These are phyloP conservation scores for Yamadazyma mexicana DNA, from an alignment of 1,139 yeast genomes.

Conservation along the genomic window DNA sequence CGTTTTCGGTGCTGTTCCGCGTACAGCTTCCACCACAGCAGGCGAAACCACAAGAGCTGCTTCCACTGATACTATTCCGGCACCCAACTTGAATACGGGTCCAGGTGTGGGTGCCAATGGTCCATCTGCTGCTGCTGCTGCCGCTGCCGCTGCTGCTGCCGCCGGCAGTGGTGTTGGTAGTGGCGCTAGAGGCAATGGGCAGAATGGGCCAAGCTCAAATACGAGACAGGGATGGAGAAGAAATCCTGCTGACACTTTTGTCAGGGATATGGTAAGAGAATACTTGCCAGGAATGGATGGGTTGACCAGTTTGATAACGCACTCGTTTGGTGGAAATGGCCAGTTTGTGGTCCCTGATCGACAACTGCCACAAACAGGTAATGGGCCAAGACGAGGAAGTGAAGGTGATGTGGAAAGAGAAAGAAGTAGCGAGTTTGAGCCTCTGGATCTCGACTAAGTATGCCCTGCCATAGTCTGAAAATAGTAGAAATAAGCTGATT, in stretches of 20 bases:
- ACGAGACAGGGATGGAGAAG: no score
- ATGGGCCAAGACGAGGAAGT: constrained; percentile 1
- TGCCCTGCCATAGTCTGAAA: no score
- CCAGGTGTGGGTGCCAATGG: background rate
- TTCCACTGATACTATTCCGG: no score
- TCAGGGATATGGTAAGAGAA: constrained; percentile 9
- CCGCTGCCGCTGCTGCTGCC: no score
- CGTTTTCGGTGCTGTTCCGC: background rate
- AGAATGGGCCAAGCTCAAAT: no score
- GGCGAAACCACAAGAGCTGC: background rate
- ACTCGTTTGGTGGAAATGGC: constrained; percentile 16
- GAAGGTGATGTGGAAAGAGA: no score
- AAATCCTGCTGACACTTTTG: constrained; percentile 3
- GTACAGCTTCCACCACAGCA: background rate
- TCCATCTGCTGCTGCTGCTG: background rate
- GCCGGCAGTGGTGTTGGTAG: no score
- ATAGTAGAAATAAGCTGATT: no score
- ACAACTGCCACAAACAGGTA: background rate
- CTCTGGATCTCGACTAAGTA: background rate
- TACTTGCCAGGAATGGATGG: constrained; percentile 13
- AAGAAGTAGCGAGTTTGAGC: background rate
- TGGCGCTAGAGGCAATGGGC: no score
- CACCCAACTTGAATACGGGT: no score
- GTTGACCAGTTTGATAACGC: constrained; percentile 14
- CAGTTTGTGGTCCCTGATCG: background rate